Base-by-base conservation (phyloP, 139 green algal species). In the Limnomonas spitsbergensis region DNA sequence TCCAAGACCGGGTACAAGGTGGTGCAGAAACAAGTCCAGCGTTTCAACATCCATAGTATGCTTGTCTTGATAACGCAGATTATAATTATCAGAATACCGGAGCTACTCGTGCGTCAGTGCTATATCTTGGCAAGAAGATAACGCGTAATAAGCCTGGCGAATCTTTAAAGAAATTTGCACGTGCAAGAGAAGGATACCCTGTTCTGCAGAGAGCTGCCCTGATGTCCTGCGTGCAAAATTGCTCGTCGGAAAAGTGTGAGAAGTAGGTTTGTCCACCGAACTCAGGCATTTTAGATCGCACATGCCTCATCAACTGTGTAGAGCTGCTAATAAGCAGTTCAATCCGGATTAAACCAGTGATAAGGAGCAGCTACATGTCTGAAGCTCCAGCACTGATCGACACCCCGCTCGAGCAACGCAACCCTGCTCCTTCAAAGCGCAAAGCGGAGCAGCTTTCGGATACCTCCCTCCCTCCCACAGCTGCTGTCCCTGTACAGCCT, bases 1-100 rank as follows among this genome's bases (percentile, higher is more conserved):
- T 40, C 79, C 79, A 29, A 83, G 35, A 0, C 79, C 79, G 7
- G 79, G 79, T 1, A 72, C 79, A 32, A 83, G 4, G 37, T 83
- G 79, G 35, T 83, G 73, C 0, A 83, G 73, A 4, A 80, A 3
- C 4, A 83, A 34, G 31, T 80, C 37, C 40, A 75, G 68, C 2
- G 53, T 42, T 24, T 78, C 71, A 1, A 71, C 34, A 29, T 75
- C 68, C 7, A 29, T 20, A 47, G 9, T 53, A 68, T 78, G 40
- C 37, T n/a, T n/a, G 72, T 40, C 24, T n/a, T n/a, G n/a, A 53
- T 47, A 40, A 29, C 26, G 31, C 68, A 29, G 4, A 27, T 29
- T 9, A n/a, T 75, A 9, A 4, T 29, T n/a, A 20, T 29, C 14
- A 61, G 47, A 29, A 29, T 61, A 29, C 14, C 47, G 20, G 14